A percentile compares a stretch with the other conserved stretches of the same genome.
Conservation (phyloP, 1,284 basidiomycete genomes). For the Ganoderma lingzhi region DNA sequence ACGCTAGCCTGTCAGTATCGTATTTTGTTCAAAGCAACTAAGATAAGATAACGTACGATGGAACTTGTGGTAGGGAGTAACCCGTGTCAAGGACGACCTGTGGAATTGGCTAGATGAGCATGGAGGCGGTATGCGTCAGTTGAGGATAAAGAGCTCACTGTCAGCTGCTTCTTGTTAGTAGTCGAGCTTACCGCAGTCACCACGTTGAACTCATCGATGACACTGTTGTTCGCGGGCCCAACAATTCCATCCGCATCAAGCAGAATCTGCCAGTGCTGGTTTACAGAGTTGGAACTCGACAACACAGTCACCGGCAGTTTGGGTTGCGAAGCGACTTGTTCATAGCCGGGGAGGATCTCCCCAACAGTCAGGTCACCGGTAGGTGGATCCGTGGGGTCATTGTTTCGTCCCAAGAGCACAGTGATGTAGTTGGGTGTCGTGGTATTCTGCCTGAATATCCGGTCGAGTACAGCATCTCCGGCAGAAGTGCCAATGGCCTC, state of each 20-base stretch:
- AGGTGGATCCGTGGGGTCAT: slow-evolving; percentile 36
- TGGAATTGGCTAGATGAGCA: neutral
- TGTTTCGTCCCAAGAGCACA: slow-evolving; percentile 44
- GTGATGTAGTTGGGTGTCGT: slow-evolving; percentile 63
- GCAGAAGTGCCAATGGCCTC: slow-evolving; percentile 31
- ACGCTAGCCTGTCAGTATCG: neutral
- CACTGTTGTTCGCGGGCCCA: slow-evolving; percentile 43
- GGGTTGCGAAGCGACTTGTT: slow-evolving; percentile 40
- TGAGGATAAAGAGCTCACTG: slow-evolving; percentile 32
- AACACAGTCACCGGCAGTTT: slow-evolving; percentile 41
- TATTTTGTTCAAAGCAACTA: neutral
- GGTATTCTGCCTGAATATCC: slow-evolving; percentile 62
- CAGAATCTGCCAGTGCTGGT: slow-evolving; percentile 45
- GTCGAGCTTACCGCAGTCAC: slow-evolving; percentile 50
- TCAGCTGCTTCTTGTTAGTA: slow-evolving; percentile 52
- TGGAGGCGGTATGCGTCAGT: neutral
- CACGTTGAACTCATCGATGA: slow-evolving; percentile 46
- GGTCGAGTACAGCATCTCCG: slow-evolving; percentile 60
- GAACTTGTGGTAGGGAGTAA: slow-evolving; percentile 65
- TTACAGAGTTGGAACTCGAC: slow-evolving; percentile 21
- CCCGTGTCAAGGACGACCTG: slow-evolving; percentile 63
- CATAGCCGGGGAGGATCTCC: slow-evolving; percentile 41
- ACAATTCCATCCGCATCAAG: slow-evolving; percentile 42
- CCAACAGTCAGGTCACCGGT: slow-evolving; percentile 47
- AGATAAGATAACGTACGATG: slow-evolving; percentile 47